phyloP scores from a whole-genome alignment of 768 basidiomycete genomes.

The Suillus variegatus region DNA sequence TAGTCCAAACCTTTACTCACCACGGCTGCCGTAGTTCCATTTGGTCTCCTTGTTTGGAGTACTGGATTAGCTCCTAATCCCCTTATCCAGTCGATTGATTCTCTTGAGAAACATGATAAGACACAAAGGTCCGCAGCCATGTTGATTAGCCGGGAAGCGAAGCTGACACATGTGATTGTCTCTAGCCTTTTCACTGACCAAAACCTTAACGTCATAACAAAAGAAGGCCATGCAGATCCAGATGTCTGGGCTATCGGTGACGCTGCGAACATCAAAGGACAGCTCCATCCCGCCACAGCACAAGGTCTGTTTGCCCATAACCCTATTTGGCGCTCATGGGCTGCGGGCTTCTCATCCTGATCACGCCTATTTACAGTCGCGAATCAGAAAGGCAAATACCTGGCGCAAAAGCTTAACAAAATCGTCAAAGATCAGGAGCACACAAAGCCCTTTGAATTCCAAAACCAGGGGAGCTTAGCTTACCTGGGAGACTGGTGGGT shows the following conservation, averaged over 20 bases:
- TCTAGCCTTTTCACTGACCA: slow-evolving; percentile 51
- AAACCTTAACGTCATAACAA: slow-evolving; percentile 60
- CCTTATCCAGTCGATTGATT: slow-evolving; percentile 60
- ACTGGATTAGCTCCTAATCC: slow-evolving; percentile 87
- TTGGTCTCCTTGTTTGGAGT: slow-evolving; percentile 85
- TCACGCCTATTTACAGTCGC: slow-evolving; percentile 50
- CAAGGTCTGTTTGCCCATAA: slow-evolving; percentile 52
- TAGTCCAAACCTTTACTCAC: slow-evolving; percentile 7
- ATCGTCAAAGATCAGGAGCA: slow-evolving; percentile 51
- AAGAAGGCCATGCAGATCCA: slow-evolving; percentile 52
- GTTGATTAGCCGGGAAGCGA: slow-evolving; percentile 14
- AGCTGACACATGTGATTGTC: slow-evolving; percentile 20
- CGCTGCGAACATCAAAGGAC: slow-evolving; percentile 58
- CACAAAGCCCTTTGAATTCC: slow-evolving; percentile 63
- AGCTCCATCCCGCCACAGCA: slow-evolving; percentile 77
- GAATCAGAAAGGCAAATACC: slow-evolving; percentile 71
- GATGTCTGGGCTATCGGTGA: slow-evolving; percentile 87
- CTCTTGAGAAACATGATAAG: slow-evolving; percentile 61
- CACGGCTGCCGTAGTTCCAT: slow-evolving; percentile 53
- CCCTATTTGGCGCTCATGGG: slow-evolving; percentile 17
- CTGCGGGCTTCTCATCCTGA: slow-evolving; percentile 22
- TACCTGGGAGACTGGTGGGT: slow-evolving; percentile 77
- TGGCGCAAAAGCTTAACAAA: slow-evolving; percentile 66
- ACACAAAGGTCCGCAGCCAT: slow-evolving; percentile 47
- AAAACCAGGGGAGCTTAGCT: slow-evolving; percentile 74